Evolutionary conservation across 225 moss, liverwort and hornwort genomes (phyloP).

Genomic region (Climacium dendroides): DNA sequence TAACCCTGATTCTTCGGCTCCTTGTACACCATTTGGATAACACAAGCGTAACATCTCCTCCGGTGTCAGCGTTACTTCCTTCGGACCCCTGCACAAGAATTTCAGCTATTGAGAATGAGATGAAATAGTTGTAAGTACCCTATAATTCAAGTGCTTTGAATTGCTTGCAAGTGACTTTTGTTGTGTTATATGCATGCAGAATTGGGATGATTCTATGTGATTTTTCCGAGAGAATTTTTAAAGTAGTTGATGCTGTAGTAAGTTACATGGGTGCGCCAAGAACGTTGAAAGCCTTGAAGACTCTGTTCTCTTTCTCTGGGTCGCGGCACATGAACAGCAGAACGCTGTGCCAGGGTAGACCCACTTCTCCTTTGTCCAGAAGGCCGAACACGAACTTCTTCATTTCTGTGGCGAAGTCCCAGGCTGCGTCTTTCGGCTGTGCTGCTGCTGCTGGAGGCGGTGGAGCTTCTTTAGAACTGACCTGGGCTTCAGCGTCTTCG

Average conservation of each 20-base stretch:
- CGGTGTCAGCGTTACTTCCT: conserved; percentile 14
- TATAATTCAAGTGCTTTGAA: background rate
- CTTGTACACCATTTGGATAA: conserved; percentile 34
- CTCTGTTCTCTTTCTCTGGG: background rate
- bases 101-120: background rate
- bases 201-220: background rate
- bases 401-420: conserved; percentile 37
- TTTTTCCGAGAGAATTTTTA: background rate
- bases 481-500: background rate
- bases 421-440: background rate
- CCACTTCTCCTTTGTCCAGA: conserved; percentile 15
- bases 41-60: conserved; percentile 37
- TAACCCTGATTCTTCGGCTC: conserved; percentile 18
- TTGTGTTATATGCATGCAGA: background rate
- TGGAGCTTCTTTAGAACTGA: background rate
- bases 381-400: conserved; percentile 39
- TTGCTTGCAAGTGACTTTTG: background rate
- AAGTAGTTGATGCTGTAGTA: background rate
- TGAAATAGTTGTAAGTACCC: background rate
- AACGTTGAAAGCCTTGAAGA: conserved; percentile 38
- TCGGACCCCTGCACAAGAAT: conserved; percentile 10
- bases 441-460: background rate
- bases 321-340: conserved; percentile 36
- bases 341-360: conserved; percentile 39
- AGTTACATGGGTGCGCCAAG: conserved; percentile 40